Percentiles rank a stretch among this genome's conserved stretches.
These are phyloP conservation scores for Ceratocystiopsis brevicomis DNA, from an alignment of 2,329 filamentous ascomycete species.

Conservation along the genomic window DNA sequence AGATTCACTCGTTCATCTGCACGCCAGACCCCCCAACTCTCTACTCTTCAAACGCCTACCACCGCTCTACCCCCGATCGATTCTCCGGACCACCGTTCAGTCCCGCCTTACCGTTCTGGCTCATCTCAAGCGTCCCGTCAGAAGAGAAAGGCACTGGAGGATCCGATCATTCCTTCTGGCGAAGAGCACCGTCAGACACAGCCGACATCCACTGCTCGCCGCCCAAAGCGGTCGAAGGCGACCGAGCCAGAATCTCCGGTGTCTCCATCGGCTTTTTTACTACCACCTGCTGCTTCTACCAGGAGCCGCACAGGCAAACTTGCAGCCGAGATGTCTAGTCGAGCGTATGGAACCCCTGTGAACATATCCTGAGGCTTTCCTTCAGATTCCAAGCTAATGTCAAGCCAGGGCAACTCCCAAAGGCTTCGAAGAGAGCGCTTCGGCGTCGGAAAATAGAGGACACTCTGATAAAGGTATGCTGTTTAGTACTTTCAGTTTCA, in stretches of 20 bases:
- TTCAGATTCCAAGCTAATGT: background rate
- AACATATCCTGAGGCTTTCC: background rate
- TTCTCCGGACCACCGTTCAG: no score
- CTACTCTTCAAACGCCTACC: slow-evolving; percentile 14
- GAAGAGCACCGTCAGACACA: background rate
- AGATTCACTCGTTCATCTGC: slow-evolving; percentile 93
- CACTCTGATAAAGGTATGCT: slow-evolving; percentile 30
- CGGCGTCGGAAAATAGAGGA: no score
- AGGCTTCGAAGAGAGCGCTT: background rate
- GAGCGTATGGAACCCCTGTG: slow-evolving; percentile 31
- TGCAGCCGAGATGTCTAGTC: slow-evolving; percentile 50
- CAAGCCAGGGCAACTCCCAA: background rate
- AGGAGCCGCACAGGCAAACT: slow-evolving; percentile 43
- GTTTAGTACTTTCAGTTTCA: background rate
- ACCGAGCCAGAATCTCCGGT: slow-evolving; percentile 23
- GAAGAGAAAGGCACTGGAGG: background rate
- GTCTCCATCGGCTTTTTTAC: slow-evolving; percentile 13
- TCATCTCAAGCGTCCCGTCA: slow-evolving; percentile 5
- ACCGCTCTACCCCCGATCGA: no score
- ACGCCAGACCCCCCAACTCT: slow-evolving; percentile 54
- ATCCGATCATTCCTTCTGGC: background rate
- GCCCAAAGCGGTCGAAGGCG: slow-evolving; percentile 49
- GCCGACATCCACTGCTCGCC: slow-evolving; percentile 18
- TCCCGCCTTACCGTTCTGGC: background rate
- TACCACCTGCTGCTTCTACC: slow-evolving; percentile 20